Evolutionary conservation across 2,329 filamentous ascomycete genomes (phyloP).

Genomic region (Pezicula carpinea): DNA sequence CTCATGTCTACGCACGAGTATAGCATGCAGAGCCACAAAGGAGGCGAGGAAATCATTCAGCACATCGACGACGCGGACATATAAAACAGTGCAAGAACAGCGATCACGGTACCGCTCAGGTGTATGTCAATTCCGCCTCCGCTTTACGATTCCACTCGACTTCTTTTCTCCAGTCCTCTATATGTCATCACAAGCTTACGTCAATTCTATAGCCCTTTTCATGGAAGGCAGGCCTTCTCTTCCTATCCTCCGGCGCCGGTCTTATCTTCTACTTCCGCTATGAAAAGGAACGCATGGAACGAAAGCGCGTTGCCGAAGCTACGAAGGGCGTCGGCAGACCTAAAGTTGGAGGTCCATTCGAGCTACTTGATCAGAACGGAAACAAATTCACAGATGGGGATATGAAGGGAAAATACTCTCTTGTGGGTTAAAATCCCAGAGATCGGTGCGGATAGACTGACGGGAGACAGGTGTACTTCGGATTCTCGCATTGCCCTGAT

Average conservation of each 20-base stretch:
- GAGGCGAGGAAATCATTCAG: conserved; percentile 11
- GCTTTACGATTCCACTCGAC: neutral
- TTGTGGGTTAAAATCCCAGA: conserved; percentile 48
- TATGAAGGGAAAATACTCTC: conserved; percentile 79
- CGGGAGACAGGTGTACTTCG: conserved; percentile 77
- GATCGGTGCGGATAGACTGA: neutral
- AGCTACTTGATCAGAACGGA: conserved; percentile 77
- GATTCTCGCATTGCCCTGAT: conserved; percentile 96
- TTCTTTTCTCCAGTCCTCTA: neutral
- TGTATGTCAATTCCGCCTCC: conserved; percentile 13
- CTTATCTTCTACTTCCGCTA: conserved; percentile 88
- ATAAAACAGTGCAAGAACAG: conserved; percentile 29
- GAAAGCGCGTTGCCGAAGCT: conserved; percentile 83
- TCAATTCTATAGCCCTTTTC: conserved; percentile 71
- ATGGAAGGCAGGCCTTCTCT: conserved; percentile 82
- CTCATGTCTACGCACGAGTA: conserved; percentile 4
- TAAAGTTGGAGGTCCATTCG: conserved; percentile 86
- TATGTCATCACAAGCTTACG: neutral
- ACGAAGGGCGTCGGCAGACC: conserved; percentile 89
- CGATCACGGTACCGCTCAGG: conserved; percentile 25
- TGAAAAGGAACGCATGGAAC: conserved; percentile 87
- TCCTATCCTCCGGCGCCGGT: conserved; percentile 71
- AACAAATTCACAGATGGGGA: conserved; percentile 71
- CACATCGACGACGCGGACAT: conserved; percentile 10
- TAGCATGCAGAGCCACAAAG: neutral